A percentile compares a stretch with the other conserved stretches of the same genome.
These are phyloP conservation scores for Melampsora larici-populina DNA, from an alignment of 1,284 basidiomycete genomes.

Conservation along the genomic window DNA sequence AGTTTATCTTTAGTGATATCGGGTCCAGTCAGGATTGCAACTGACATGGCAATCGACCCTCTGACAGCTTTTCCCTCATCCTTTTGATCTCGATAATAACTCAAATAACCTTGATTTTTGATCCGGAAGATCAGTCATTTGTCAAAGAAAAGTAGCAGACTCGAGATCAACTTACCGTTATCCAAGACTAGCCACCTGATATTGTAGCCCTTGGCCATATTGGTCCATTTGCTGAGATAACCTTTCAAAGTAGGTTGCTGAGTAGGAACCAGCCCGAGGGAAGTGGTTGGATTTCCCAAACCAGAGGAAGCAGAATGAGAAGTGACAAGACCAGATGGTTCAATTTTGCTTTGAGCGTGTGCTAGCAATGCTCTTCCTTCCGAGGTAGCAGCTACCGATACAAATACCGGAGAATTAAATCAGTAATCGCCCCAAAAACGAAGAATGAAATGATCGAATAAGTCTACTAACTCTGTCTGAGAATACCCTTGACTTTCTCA, in stretches of 20 bases:
- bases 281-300: conserved; percentile 2
- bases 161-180: conserved; percentile 64
- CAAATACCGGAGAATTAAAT: not conserved
- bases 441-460: not conserved
- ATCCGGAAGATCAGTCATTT: conserved; percentile 17
- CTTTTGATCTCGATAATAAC: conserved; percentile 79
- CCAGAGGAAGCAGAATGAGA: conserved; percentile 16
- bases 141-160: not conserved
- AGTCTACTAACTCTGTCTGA: conserved; percentile 69
- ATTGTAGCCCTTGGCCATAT: conserved; percentile 83
- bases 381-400: conserved; percentile 37
- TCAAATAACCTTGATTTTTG: conserved; percentile 45
- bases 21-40: conserved; percentile 61
- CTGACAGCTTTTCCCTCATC: conserved; percentile 83
- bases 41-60: conserved; percentile 83
- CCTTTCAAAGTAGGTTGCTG: conserved; percentile 67
- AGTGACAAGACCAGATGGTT: conserved; percentile 30
- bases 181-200: conserved; percentile 92
- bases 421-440: not conserved
- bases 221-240: conserved; percentile 83
- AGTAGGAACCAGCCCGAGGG: not conserved
- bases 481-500: conserved; percentile 75
- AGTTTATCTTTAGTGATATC: conserved; percentile 61
- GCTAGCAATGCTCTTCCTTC: conserved; percentile 48
- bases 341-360: conserved; percentile 14